Percentiles rank a stretch among this genome's conserved stretches.
Evolutionary conservation across 2,329 filamentous ascomycete genomes (phyloP).

Genomic region (Cladosporium sp.): DNA sequence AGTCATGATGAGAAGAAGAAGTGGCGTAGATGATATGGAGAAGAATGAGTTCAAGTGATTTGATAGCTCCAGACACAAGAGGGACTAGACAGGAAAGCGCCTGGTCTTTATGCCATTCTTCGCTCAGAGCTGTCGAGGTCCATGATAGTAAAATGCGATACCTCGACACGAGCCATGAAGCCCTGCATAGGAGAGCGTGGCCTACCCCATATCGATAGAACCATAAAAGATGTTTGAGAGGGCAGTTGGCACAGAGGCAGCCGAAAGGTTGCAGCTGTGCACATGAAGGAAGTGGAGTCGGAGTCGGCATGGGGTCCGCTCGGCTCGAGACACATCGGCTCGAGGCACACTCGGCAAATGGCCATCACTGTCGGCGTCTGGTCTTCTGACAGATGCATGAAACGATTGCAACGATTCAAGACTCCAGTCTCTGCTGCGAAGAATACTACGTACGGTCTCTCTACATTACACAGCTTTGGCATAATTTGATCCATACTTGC

Average conservation of each 20-base stretch:
- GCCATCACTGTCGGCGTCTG: not conserved
- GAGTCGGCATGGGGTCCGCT: not conserved
- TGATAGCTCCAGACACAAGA: not conserved
- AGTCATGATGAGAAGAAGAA: constrained; percentile 1
- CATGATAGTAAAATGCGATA: not conserved
- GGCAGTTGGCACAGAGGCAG: not conserved
- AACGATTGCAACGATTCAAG: not conserved
- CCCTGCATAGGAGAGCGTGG: not conserved
- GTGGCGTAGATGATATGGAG: not conserved
- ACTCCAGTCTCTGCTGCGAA: not conserved
- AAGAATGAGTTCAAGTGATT: not conserved
- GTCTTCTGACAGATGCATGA: not conserved
- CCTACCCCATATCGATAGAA: not conserved
- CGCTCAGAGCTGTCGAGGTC: not conserved
- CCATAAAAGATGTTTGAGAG: not conserved
- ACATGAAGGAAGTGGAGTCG: not conserved
- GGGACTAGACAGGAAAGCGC: not conserved
- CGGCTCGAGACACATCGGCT: not conserved
- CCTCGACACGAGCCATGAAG: constrained; percentile 1
- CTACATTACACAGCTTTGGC: not conserved
- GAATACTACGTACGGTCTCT: not conserved
- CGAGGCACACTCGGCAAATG: constrained; percentile 7
- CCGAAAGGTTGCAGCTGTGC: not conserved
- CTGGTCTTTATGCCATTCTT: not conserved
- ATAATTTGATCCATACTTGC: not conserved